Percentiles rank a stretch among this genome's conserved stretches.
These are phyloP conservation scores for Flaveria robusta DNA, from an alignment of 129 eudicot species.

Conservation along the genomic window DNA sequence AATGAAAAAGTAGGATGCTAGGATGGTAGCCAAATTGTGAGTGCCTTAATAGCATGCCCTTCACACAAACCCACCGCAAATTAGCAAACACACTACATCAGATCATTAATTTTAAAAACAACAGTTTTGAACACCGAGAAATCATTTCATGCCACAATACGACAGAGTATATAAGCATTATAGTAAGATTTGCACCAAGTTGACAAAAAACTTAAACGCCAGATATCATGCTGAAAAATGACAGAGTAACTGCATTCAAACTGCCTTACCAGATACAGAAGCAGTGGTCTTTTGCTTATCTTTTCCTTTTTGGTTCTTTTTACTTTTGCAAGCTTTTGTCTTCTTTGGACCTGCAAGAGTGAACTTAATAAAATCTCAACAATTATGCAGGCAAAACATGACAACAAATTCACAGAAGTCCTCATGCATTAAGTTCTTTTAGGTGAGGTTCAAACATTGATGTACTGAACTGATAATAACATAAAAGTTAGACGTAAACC, in stretches of 20 bases:
- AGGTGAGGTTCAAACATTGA: neutral
- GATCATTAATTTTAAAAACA: neutral
- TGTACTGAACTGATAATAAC: neutral
- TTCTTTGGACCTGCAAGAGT: constrained; percentile 53
- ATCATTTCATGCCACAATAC: neutral
- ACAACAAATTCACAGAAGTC: neutral
- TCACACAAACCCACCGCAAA: neutral
- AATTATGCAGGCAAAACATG: neutral
- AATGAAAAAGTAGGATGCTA: neutral
- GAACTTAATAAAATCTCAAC: neutral
- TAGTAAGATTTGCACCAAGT: neutral
- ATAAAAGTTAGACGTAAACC: constrained; percentile 35
- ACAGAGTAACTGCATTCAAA: constrained; percentile 3
- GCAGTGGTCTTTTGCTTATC: neutral
- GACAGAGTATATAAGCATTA: neutral
- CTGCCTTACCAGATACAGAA: constrained; percentile 17
- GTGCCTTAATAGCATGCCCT: neutral
- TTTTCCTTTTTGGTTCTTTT: constrained; percentile 15
- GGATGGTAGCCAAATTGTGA: neutral
- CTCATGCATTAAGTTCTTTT: neutral
- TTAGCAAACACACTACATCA: neutral
- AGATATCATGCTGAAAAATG: constrained; percentile 10
- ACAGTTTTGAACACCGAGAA: neutral
- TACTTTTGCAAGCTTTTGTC: constrained; percentile 48
- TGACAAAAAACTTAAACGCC: neutral